A percentile compares a stretch with the other conserved stretches of the same genome.
These are phyloP conservation scores for Penicillium flavigenum DNA, from an alignment of 495 filamentous ascomycete genomes.

Conservation along the genomic window DNA sequence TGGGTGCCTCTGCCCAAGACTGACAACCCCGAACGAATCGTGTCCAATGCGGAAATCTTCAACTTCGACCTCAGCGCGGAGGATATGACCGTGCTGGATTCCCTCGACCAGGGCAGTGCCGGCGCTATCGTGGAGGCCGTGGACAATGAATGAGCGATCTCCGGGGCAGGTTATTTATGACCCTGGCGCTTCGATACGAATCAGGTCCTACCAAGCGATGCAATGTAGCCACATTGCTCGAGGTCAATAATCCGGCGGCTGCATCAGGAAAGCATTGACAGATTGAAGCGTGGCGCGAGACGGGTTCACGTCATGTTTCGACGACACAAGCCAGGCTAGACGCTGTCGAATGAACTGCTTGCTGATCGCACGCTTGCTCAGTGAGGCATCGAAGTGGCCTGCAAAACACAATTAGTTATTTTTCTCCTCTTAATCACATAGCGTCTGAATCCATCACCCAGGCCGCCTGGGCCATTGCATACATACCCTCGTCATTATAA, in stretches of 20 bases:
- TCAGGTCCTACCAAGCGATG: neutral
- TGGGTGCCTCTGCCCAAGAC: constrained; percentile 77
- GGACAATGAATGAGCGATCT: constrained; percentile 38
- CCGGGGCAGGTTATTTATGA: neutral
- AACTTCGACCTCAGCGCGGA: constrained; percentile 60
- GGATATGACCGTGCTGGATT: constrained; percentile 65
- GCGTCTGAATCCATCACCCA: constrained; percentile 22
- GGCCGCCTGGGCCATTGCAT: neutral
- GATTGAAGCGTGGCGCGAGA: constrained; percentile 78
- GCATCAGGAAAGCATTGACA: constrained; percentile 85
- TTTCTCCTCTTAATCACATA: constrained; percentile 20
- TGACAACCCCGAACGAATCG: constrained; percentile 58
- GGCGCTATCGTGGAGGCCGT: constrained; percentile 56
- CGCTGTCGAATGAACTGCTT: constrained; percentile 76
- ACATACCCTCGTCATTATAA: constrained; percentile 55
- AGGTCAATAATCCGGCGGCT: constrained; percentile 39
- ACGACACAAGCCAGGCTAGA: constrained; percentile 74
- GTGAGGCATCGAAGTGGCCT: constrained; percentile 36
- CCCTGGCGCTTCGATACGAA: neutral
- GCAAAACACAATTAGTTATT: constrained; percentile 20
- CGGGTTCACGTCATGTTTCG: constrained; percentile 73
- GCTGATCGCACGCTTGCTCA: constrained; percentile 46
- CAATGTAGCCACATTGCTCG: neutral
- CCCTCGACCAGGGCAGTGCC: constrained; percentile 59
- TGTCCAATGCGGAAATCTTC: constrained; percentile 64